Percentiles rank a stretch among this genome's conserved stretches.
Conservation (phyloP, 192 early-diverging fungal species). For the Mycoemilia scoparia region DNA sequence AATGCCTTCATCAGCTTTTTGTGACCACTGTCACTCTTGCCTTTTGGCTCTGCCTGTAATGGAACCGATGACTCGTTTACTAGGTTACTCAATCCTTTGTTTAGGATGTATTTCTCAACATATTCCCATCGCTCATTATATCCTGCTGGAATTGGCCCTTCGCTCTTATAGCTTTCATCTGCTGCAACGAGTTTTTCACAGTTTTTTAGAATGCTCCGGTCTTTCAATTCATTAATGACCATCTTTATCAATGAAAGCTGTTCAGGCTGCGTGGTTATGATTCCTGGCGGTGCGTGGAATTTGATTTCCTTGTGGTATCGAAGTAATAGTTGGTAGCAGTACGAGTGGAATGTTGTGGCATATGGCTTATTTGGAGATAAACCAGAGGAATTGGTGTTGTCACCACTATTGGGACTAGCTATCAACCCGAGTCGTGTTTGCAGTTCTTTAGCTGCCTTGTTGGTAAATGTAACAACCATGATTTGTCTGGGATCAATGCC, state of each 20-base stretch:
- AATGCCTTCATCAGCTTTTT: too few relatives aligned
- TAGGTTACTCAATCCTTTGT: too few relatives aligned
- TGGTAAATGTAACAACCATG: slow-evolving; percentile 30
- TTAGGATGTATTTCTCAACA: too few relatives aligned
- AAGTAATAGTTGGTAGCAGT: slow-evolving; percentile 18
- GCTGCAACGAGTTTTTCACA: slow-evolving; percentile 23
- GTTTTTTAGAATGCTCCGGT: slow-evolving; percentile 12
- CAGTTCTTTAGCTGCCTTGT: slow-evolving; percentile 27
- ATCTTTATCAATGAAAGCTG: slow-evolving; percentile 6
- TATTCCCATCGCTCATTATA: neutral
- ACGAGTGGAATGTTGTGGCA: slow-evolving; percentile 27
- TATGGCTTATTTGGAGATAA: slow-evolving; percentile 11
- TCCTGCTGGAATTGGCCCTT: slow-evolving; percentile 1
- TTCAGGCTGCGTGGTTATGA: slow-evolving; percentile 16
- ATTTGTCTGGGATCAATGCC: slow-evolving; percentile 9
- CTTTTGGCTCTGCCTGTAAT: too few relatives aligned
- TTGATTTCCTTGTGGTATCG: slow-evolving; percentile 5
- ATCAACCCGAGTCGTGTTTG: slow-evolving; percentile 16
- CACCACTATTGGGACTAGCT: too few relatives aligned
- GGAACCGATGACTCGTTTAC: too few relatives aligned
- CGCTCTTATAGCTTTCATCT: neutral
- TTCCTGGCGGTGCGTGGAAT: slow-evolving; percentile 6
- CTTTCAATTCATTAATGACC: slow-evolving; percentile 11
- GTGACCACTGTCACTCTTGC: too few relatives aligned
- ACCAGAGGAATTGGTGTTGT: too few relatives aligned